Conservation (phyloP, 2,329 filamentous ascomycete species). For the Acarospora socialis region DNA sequence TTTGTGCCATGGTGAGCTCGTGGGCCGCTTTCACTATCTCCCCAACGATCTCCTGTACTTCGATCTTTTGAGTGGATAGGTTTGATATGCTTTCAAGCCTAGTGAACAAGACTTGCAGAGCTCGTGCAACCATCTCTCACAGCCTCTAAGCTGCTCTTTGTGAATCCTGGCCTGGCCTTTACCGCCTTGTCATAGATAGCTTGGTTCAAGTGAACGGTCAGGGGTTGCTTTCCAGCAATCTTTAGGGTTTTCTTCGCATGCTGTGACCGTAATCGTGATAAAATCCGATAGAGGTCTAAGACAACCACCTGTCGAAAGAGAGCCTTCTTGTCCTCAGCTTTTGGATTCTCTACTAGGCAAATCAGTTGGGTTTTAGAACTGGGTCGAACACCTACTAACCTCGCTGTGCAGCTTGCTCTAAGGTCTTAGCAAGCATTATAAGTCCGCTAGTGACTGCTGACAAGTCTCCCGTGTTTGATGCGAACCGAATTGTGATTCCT, state of each 20-base stretch:
- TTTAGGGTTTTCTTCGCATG: slow-evolving; percentile 9
- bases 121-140: slow-evolving; percentile 5
- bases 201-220: slow-evolving; percentile 10
- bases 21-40: slow-evolving; percentile 7
- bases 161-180: slow-evolving; percentile 1
- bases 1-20: neutral
- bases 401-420: slow-evolving; percentile 14
- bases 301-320: slow-evolving; percentile 14
- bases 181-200: slow-evolving; percentile 9
- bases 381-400: slow-evolving; percentile 8
- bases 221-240: slow-evolving; percentile 10
- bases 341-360: slow-evolving; percentile 7
- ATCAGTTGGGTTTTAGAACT: neutral
- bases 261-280: slow-evolving; percentile 15
- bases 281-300: slow-evolving; percentile 15
- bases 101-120: slow-evolving; percentile 8
- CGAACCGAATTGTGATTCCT: slow-evolving; percentile 14
- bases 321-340: slow-evolving; percentile 12
- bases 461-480: slow-evolving; percentile 15
- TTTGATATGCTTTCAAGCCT: slow-evolving; percentile 10
- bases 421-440: slow-evolving; percentile 10
- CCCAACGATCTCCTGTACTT: slow-evolving; percentile 4
- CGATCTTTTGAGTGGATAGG: neutral
- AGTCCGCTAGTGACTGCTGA: slow-evolving; percentile 10
- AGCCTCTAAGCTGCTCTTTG: neutral